Percentiles rank a stretch among this genome's conserved stretches.
phyloP scores from a whole-genome alignment of 148 eudicot genomes.

The Fallopia convolvulus region DNA sequence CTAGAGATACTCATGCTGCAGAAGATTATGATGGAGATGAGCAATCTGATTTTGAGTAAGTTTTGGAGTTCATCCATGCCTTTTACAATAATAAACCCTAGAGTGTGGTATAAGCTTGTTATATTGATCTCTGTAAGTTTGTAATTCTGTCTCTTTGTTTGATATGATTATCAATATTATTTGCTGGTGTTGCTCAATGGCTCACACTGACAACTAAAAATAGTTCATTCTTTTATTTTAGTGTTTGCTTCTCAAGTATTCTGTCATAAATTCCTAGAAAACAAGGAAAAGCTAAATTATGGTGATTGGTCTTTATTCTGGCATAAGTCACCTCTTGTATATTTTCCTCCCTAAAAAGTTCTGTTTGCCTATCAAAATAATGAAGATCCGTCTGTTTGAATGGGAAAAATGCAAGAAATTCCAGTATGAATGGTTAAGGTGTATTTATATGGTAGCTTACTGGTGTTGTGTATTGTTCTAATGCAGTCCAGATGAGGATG shows the following conservation, averaged over 20 bases:
- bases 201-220: neutral
- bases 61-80: neutral
- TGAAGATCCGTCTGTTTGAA: no score
- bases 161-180: neutral
- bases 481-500: no score
- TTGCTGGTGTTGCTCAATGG: neutral
- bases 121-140: neutral
- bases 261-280: neutral
- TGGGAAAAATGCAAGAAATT: no score
- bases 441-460: no score
- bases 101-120: neutral
- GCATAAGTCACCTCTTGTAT: no score
- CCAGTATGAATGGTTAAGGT: no score
- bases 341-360: no score
- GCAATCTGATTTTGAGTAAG: conserved; percentile 84
- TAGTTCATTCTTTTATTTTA: neutral
- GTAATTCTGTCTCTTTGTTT: neutral
- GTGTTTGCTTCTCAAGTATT: neutral
- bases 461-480: no score
- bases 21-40: conserved; percentile 64
- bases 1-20: conserved; percentile 27
- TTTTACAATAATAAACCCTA: neutral
- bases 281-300: no score
- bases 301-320: no score
- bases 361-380: no score